Conservation (phyloP, 1,139 yeast species). For the Suhomyces chickasaworum region DNA sequence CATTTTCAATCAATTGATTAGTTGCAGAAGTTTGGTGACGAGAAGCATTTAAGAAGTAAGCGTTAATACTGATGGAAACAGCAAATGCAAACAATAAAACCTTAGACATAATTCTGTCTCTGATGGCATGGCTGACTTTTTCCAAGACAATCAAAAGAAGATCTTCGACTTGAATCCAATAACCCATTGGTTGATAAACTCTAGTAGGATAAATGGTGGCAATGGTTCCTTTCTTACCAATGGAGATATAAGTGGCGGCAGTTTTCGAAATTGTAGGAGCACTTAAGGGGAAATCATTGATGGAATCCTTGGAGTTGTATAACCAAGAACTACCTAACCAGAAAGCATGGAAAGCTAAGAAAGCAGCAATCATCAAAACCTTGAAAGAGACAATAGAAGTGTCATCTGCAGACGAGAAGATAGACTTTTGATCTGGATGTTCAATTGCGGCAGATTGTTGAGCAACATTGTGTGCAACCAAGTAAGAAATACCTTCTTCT, state of each 20-base stretch:
- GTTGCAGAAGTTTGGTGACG: slow-evolving; percentile 55
- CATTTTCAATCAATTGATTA: slow-evolving; percentile 45
- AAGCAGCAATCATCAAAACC: slow-evolving; percentile 64
- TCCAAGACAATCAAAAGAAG: slow-evolving; percentile 53
- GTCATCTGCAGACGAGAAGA: slow-evolving; percentile 27
- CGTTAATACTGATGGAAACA: slow-evolving; percentile 76
- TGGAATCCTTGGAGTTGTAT: slow-evolving; percentile 40
- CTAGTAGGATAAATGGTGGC: slow-evolving; percentile 70
- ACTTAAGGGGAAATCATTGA: slow-evolving; percentile 32
- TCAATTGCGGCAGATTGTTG: slow-evolving; percentile 62
- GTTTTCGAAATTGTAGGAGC: slow-evolving; percentile 40
- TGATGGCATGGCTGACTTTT: slow-evolving; percentile 68
- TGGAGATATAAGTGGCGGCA: slow-evolving; percentile 43
- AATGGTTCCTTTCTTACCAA: slow-evolving; percentile 54
- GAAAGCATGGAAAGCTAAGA: slow-evolving; percentile 72
- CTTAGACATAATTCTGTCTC: slow-evolving; percentile 81
- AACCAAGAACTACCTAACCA: slow-evolving; percentile 78
- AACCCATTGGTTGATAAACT: slow-evolving; percentile 68
- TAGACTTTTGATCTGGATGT: slow-evolving; percentile 34
- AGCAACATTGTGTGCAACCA: slow-evolving; percentile 60
- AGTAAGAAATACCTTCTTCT: slow-evolving; percentile 86
- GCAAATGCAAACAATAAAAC: slow-evolving; percentile 72
- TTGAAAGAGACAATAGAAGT: slow-evolving; percentile 61
- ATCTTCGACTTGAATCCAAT: slow-evolving; percentile 69
- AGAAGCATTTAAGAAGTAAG: slow-evolving; percentile 78